A percentile compares a stretch with the other conserved stretches of the same genome.
Evolutionary conservation across 306 rosid genomes (phyloP).

Genomic region (Gynostemma pentaphyllum): DNA sequence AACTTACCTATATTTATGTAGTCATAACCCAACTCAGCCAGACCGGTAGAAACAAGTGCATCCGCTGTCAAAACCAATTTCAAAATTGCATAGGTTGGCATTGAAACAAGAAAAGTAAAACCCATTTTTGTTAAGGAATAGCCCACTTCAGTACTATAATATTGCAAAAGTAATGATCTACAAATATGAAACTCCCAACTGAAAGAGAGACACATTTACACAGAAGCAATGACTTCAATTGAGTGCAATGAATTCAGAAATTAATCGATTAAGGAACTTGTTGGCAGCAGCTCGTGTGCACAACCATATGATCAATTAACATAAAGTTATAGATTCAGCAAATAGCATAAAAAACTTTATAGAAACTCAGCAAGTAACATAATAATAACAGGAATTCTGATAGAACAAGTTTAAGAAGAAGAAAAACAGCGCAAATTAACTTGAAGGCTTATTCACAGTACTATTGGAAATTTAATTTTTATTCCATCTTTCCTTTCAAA

Average conservation of each 20-base stretch:
- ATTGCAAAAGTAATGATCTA: neutral
- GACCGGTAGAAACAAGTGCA: constrained; percentile 76
- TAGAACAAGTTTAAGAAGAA: neutral
- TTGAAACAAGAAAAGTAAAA: neutral
- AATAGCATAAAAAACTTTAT: no score
- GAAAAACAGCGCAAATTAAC: neutral
- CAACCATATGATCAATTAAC: neutral
- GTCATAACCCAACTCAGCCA: constrained; percentile 80
- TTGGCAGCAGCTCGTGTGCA: neutral
- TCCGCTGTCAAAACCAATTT: constrained; percentile 53
- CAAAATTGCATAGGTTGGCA: neutral
- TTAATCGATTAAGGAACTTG: neutral
- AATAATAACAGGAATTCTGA: neutral
- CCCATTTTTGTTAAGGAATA: neutral
- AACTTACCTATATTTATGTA: constrained; percentile 73
- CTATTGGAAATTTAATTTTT: neutral
- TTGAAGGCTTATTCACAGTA: neutral
- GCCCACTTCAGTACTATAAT: neutral
- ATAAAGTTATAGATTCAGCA: neutral
- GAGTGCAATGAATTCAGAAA: neutral
- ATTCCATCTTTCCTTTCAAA: neutral
- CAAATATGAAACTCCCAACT: neutral
- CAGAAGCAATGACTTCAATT: neutral
- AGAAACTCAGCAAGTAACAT: neutral
- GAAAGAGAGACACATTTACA: neutral